Evolutionary conservation across 164 flowering plant genomes (phyloP).

Genomic region (Magnolia sinica): DNA sequence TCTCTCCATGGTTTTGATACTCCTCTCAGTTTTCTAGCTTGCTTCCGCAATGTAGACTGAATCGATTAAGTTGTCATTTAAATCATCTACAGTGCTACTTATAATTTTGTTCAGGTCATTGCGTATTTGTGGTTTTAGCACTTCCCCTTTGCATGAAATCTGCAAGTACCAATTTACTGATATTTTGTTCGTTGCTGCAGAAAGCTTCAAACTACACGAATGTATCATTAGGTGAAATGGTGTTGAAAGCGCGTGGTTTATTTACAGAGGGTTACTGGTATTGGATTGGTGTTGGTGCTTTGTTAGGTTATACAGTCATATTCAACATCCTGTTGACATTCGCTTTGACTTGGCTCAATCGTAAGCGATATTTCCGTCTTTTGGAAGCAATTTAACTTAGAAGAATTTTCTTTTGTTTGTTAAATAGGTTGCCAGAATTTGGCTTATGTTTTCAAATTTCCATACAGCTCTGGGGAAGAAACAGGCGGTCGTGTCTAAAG

Average conservation of each 20-base stretch:
- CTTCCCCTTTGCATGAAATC: neutral
- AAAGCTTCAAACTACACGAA: constrained; percentile 33
- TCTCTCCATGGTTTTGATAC: neutral
- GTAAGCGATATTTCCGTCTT: constrained; percentile 48
- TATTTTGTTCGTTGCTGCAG: constrained; percentile 34
- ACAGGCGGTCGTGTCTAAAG: constrained; percentile 82
- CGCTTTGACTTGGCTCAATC: constrained; percentile 71
- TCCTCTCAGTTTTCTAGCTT: neutral
- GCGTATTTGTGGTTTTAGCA: neutral
- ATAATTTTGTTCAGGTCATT: neutral
- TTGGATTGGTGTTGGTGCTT: constrained; percentile 94
- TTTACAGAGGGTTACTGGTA: constrained; percentile 87
- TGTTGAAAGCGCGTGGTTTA: constrained; percentile 62
- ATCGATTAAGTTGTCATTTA: neutral
- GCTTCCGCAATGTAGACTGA: neutral
- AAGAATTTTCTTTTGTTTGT: neutral
- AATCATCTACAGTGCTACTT: neutral
- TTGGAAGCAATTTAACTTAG: neutral
- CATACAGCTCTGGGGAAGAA: constrained; percentile 69
- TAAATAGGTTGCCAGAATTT: neutral
- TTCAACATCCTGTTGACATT: constrained; percentile 75
- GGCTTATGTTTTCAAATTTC: neutral
- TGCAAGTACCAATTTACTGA: neutral
- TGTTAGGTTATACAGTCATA: constrained; percentile 70
- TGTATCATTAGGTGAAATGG: constrained; percentile 51